These are phyloP conservation scores for Kodamaea suecica DNA, from an alignment of 1,139 yeast species.

Conservation along the genomic window DNA sequence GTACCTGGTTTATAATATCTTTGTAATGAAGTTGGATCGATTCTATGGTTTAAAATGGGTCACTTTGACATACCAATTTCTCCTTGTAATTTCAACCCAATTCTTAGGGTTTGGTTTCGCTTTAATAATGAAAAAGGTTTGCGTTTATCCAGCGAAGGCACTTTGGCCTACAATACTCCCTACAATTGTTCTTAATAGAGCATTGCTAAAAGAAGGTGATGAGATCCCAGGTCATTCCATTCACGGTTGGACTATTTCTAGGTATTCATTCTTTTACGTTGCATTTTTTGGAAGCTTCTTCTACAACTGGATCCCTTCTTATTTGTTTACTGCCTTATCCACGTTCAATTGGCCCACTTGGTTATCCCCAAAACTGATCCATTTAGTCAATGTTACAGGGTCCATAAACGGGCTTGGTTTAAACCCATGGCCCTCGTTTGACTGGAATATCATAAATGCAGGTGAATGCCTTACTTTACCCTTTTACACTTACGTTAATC, in stretches of 20 bases:
- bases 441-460: conserved; percentile 43
- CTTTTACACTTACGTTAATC: conserved; percentile 42
- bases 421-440: conserved; percentile 44
- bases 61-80: conserved; percentile 34
- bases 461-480: conserved; percentile 43
- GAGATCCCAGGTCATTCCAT: conserved; percentile 13
- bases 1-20: conserved; percentile 42
- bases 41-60: conserved; percentile 49
- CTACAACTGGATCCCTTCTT: conserved; percentile 45
- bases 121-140: conserved; percentile 41
- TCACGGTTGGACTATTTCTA: conserved; percentile 42
- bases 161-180: conserved; percentile 49
- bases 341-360: conserved; percentile 50
- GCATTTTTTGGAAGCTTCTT: conserved; percentile 33
- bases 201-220: conserved; percentile 35
- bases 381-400: conserved; percentile 39
- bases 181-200: conserved; percentile 42
- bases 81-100: conserved; percentile 41
- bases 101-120: conserved; percentile 50
- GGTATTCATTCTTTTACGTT: conserved; percentile 38
- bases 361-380: conserved; percentile 40
- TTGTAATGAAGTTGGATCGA: conserved; percentile 44
- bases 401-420: conserved; percentile 39
- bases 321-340: conserved; percentile 40
- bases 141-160: conserved; percentile 45